phyloP scores from a whole-genome alignment of 2,329 filamentous ascomycete species.

The Penicillium sp. region DNA sequence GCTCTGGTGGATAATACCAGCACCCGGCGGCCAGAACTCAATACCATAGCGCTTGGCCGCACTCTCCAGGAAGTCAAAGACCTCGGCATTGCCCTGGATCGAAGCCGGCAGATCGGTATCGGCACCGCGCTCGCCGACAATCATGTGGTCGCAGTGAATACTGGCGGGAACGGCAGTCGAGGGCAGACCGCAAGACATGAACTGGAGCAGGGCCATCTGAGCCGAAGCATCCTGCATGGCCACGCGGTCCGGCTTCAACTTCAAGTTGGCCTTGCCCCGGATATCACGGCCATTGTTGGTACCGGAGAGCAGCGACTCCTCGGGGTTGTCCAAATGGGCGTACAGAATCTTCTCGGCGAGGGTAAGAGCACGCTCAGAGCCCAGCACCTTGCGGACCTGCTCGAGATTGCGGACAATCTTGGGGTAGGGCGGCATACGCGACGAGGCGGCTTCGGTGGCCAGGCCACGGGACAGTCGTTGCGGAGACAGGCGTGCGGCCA shows the following conservation, averaged over 20 bases:
- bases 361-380: conserved; percentile 69
- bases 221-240: conserved; percentile 99
- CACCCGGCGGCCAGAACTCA: conserved; percentile 93
- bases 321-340: conserved; percentile 86
- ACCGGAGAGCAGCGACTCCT: conserved; percentile 82
- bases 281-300: conserved; percentile 85
- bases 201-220: conserved; percentile 97
- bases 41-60: conserved; percentile 90
- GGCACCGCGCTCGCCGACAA: conserved; percentile 91
- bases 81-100: conserved; percentile 91
- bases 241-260: conserved; percentile 95
- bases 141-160: conserved; percentile 99
- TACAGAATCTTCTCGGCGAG: conserved; percentile 98
- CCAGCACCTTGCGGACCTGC: conserved; percentile 76
- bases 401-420: conserved; percentile 79
- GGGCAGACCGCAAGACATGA: conserved; percentile 94
- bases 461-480: conserved; percentile 42
- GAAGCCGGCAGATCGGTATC: conserved; percentile 83
- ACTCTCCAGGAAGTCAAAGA: conserved; percentile 96
- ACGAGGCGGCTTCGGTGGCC: conserved; percentile 50
- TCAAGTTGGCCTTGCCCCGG: conserved; percentile 87
- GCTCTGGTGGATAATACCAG: conserved; percentile 96
- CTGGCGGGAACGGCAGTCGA: conserved; percentile 92
- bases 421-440: conserved; percentile 77
- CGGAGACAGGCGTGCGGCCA: conserved; percentile 44